Conservation (phyloP, 2,329 filamentous ascomycete genomes). For the Fonsecaea pedrosoi region DNA sequence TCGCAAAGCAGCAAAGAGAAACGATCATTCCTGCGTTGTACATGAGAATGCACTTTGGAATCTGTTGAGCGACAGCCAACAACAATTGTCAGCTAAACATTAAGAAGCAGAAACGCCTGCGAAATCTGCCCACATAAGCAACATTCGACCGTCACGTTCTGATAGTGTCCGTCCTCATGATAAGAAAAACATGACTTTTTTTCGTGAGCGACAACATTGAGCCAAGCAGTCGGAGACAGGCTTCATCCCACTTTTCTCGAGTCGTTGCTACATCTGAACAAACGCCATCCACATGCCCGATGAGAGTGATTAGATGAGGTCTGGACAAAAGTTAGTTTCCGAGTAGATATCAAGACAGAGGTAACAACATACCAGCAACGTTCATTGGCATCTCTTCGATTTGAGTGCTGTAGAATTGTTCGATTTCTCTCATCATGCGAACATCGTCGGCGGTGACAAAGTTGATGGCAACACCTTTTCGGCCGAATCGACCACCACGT, state of each 20-base stretch:
- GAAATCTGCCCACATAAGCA: slow-evolving; percentile 31
- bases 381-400: slow-evolving; percentile 99
- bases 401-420: slow-evolving; percentile 99
- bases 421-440: slow-evolving; percentile 99
- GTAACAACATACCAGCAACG: slow-evolving; percentile 65
- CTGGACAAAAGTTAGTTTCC: slow-evolving; percentile 32
- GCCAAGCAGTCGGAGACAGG: slow-evolving; percentile 42
- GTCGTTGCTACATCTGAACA: slow-evolving; percentile 35
- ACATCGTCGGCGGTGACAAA: slow-evolving; percentile 99
- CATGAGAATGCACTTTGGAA: slow-evolving; percentile 35
- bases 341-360: background rate
- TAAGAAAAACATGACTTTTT: slow-evolving; percentile 37
- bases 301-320: slow-evolving; percentile 42
- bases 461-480: slow-evolving; percentile 99
- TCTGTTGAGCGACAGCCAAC: slow-evolving; percentile 38
- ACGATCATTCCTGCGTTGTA: slow-evolving; percentile 32
- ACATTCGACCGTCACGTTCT: slow-evolving; percentile 29
- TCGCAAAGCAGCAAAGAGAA: slow-evolving; percentile 30
- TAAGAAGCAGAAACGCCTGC: slow-evolving; percentile 35
- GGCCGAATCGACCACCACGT: slow-evolving; percentile 98
- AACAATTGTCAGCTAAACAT: slow-evolving; percentile 34
- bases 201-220: slow-evolving; percentile 35
- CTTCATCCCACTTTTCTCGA: slow-evolving; percentile 44
- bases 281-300: slow-evolving; percentile 41
- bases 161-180: slow-evolving; percentile 34